Percentiles rank a stretch among this genome's conserved stretches.
Evolutionary conservation across 345 rosid species (phyloP).

Genomic region (Gossypioides kirkii): DNA sequence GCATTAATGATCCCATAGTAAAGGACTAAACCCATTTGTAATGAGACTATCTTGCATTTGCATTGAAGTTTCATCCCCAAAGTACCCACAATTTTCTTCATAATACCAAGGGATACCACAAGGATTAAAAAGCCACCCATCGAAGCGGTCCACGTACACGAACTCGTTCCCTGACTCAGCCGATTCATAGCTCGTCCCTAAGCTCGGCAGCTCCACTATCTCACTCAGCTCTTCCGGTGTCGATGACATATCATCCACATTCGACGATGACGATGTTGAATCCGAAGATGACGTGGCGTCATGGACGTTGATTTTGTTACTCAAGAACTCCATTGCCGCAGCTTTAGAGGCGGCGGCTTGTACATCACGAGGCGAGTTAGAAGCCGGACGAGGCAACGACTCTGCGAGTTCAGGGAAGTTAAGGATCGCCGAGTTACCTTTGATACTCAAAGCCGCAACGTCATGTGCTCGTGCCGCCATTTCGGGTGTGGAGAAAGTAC

Average conservation of each 20-base stretch:
- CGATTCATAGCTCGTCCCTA: conserved; percentile 47
- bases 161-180: conserved; percentile 50
- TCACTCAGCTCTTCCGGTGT: conserved; percentile 71
- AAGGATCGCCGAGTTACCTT: conserved; percentile 44
- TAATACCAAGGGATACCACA: conserved; percentile 36
- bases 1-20: conserved; percentile 38
- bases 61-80: conserved; percentile 33
- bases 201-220: conserved; percentile 76
- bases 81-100: conserved; percentile 33
- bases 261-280: conserved; percentile 22
- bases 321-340: conserved; percentile 34
- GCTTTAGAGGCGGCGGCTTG: conserved; percentile 55
- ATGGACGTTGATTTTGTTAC: neutral
- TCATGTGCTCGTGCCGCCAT: conserved; percentile 74
- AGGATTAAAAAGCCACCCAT: conserved; percentile 32
- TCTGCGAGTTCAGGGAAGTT: conserved; percentile 51
- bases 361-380: conserved; percentile 40
- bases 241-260: conserved; percentile 31
- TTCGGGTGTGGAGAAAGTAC: conserved; percentile 54
- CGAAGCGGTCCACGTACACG: conserved; percentile 48
- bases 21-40: conserved; percentile 31
- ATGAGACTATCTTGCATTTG: conserved; percentile 30
- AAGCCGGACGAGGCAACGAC: conserved; percentile 41
- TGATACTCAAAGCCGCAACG: conserved; percentile 49
- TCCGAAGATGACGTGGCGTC: conserved; percentile 6